These are phyloP conservation scores for Bolboschoenus planiculmis DNA, from an alignment of 176 grass and related monocot species.

Conservation along the genomic window DNA sequence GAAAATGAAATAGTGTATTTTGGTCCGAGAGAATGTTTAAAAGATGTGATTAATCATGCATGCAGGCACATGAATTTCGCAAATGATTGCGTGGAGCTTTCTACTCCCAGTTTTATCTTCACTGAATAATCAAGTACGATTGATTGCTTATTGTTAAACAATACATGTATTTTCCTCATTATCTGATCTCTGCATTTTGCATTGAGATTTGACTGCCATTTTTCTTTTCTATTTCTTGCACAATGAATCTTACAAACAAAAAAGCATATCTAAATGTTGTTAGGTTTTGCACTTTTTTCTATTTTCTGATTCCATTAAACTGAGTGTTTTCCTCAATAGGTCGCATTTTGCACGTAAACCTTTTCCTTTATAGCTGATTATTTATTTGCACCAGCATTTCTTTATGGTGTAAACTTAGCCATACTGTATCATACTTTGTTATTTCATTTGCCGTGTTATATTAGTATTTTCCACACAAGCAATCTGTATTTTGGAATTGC, in stretches of 20 bases:
- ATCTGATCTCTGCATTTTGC: background rate
- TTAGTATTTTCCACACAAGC: background rate
- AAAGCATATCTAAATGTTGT: background rate
- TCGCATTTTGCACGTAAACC: background rate
- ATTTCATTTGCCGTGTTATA: background rate
- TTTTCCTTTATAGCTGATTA: background rate
- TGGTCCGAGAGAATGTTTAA: conserved; percentile 10
- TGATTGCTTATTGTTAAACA: conserved; percentile 16
- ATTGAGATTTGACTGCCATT: background rate
- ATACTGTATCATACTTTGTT: background rate
- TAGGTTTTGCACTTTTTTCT: no score
- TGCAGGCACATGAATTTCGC: conserved; percentile 80
- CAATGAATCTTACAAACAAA: no score
- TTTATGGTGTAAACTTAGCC: background rate
- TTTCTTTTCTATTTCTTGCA: background rate
- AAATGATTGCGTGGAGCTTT: conserved; percentile 76
- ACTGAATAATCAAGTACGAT: conserved; percentile 43
- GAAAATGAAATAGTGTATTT: background rate
- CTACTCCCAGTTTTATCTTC: conserved; percentile 43
- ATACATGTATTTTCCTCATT: background rate
- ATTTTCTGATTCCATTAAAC: background rate
- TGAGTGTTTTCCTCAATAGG: background rate
- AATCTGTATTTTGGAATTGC: background rate
- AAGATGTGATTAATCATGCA: conserved; percentile 40
- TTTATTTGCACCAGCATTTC: background rate